Evolutionary conservation across 352 stramenopile genomes (phyloP).

Genomic region (Phytophthora sp.): DNA sequence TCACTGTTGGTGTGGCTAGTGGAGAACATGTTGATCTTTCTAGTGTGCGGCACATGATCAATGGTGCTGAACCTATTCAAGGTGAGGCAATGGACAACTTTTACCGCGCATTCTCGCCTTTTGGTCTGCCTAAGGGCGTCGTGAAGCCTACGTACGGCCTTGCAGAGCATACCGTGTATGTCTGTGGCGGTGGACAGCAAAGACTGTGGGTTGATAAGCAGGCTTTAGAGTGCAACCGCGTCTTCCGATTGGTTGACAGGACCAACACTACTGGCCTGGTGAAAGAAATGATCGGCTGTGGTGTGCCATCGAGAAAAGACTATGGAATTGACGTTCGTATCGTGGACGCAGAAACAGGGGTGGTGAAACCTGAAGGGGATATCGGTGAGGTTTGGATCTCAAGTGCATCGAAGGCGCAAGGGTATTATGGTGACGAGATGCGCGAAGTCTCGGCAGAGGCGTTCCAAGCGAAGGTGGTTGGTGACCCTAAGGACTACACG

Average conservation of each 20-base stretch:
- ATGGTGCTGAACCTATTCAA: conserved; percentile 98
- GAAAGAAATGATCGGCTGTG: conserved; percentile 95
- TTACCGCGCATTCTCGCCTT: conserved; percentile 88
- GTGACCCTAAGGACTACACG: conserved; percentile 31
- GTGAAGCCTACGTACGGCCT: conserved; percentile 99
- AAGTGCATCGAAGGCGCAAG: conserved; percentile 91
- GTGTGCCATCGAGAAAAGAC: conserved; percentile 80
- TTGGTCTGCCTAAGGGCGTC: conserved; percentile 84
- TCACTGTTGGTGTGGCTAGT: conserved; percentile 32
- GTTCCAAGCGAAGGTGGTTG: conserved; percentile 88
- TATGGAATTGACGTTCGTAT: conserved; percentile 94
- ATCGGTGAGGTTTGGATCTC: conserved; percentile 92
- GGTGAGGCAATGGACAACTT: conserved; percentile 88
- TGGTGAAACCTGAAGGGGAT: conserved; percentile 50
- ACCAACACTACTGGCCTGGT: conserved; percentile 7
- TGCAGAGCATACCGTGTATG: conserved; percentile 99
- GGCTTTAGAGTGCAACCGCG: conserved; percentile 85
- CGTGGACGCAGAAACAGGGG: conserved; percentile 84
- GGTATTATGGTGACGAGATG: conserved; percentile 92
- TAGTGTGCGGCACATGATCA: conserved; percentile 96
- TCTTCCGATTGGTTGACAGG: conserved; percentile 51
- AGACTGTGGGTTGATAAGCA: conserved; percentile 91
- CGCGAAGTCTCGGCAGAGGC: conserved; percentile 78
- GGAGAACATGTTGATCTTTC: conserved; percentile 87
- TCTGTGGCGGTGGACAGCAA: conserved; percentile 93